Evolutionary conservation across 495 filamentous ascomycete species (phyloP).

Genomic region (Cryomyces antarcticus): DNA sequence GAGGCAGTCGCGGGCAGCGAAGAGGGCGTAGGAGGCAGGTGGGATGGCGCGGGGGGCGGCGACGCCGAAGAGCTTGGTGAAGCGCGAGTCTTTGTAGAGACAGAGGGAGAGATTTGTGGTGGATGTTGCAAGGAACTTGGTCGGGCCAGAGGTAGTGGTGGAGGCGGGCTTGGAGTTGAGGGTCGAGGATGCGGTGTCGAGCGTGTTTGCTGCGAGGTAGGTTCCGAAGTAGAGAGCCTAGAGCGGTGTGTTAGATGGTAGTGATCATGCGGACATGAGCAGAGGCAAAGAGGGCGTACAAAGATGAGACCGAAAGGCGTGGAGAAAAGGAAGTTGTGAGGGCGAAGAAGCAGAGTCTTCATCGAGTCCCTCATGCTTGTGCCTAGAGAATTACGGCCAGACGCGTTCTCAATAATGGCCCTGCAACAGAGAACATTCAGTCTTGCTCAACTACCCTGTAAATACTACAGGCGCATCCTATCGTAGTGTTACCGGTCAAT

Average conservation of each 20-base stretch:
- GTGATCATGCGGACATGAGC: not conserved
- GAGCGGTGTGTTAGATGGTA: not conserved
- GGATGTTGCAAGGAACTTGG: conserved; percentile 67
- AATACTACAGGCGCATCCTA: no score
- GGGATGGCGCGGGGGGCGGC: conserved; percentile 30
- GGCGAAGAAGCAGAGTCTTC: conserved; percentile 40
- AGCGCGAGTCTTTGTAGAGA: conserved; percentile 82
- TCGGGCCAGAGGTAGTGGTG: conserved; percentile 45
- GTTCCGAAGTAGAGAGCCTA: conserved; percentile 64
- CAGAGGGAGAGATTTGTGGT: conserved; percentile 79
- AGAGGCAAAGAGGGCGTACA: conserved; percentile 6
- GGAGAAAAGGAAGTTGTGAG: conserved; percentile 50
- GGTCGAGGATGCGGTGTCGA: conserved; percentile 65
- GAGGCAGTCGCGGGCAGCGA: conserved; percentile 66
- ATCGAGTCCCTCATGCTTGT: conserved; percentile 45
- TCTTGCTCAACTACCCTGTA: conserved; percentile 4
- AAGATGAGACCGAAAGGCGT: conserved; percentile 77
- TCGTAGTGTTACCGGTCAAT: conserved; percentile 53
- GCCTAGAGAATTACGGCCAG: conserved; percentile 52
- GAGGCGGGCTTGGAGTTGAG: conserved; percentile 30
- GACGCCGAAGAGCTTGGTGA: conserved; percentile 59
- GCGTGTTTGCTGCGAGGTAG: conserved; percentile 72
- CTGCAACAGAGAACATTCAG: conserved; percentile 20
- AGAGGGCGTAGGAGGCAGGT: conserved; percentile 50
- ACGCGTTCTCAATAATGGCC: conserved; percentile 89